Conservation (phyloP, 176 grass and related monocot genomes). For the Oryza meyeriana region DNA sequence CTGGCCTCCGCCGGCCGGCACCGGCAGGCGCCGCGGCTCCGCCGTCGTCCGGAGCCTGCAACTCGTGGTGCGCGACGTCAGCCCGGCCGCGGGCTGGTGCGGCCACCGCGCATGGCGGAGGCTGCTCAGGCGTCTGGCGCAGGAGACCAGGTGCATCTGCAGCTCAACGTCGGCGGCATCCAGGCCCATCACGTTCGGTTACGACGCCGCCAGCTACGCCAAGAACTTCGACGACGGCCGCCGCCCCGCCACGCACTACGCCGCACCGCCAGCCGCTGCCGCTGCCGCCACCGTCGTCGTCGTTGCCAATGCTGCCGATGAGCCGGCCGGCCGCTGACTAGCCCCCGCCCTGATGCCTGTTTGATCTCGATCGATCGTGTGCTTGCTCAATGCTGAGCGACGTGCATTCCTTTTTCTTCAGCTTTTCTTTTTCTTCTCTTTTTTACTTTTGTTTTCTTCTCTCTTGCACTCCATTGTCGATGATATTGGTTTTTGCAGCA, state of each 20-base stretch:
- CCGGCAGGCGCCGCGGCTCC: constrained; percentile 19
- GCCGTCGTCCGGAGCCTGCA: constrained; percentile 47
- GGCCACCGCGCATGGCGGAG: constrained; percentile 54
- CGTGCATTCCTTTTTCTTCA: background rate
- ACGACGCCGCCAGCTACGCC: constrained; percentile 89
- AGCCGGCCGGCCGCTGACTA: constrained; percentile 23
- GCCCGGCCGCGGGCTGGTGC: constrained; percentile 37
- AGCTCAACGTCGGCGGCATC: constrained; percentile 15
- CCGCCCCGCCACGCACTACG: constrained; percentile 20
- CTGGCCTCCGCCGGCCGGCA: constrained; percentile 21
- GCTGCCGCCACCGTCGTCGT: background rate
- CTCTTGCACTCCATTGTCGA: constrained; percentile 8
- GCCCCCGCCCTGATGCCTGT: background rate
- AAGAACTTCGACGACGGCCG: constrained; percentile 93
- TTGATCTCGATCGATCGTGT: background rate
- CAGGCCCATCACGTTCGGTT: constrained; percentile 62
- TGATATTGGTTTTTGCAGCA: constrained; percentile 23
- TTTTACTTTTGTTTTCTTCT: background rate
- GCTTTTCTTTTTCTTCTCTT: background rate
- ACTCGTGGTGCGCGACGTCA: constrained; percentile 43
- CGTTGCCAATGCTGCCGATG: constrained; percentile 8
- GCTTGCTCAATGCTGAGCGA: background rate
- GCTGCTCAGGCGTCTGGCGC: constrained; percentile 65
- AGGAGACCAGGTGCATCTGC: constrained; percentile 67
- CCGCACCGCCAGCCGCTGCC: background rate